Evolutionary conservation across 805 yeast genomes (phyloP).

Genomic region (Starmerella khaoyaiensis): DNA sequence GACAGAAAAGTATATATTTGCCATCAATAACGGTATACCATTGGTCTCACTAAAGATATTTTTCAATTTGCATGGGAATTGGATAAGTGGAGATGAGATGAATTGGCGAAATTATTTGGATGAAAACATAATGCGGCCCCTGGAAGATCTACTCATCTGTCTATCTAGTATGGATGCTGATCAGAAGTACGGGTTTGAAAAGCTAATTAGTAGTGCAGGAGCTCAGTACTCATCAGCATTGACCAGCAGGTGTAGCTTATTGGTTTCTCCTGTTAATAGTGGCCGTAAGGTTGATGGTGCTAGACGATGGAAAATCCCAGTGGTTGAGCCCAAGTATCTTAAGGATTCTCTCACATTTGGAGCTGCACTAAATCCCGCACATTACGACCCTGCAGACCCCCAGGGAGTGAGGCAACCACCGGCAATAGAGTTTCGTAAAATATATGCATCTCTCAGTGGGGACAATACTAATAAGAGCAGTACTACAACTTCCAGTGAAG

Average conservation of each 20-base stretch:
- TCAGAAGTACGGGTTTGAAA: conserved; percentile 20
- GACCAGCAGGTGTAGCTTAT: conserved; percentile 22
- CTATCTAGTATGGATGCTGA: conserved; percentile 29
- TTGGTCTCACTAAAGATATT: conserved; percentile 42
- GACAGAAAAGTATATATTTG: conserved; percentile 43
- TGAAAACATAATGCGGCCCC: conserved; percentile 20
- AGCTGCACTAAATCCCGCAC: conserved; percentile 31
- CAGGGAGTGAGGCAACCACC: conserved; percentile 11
- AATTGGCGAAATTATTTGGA: conserved; percentile 22
- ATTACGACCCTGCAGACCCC: conserved; percentile 21
- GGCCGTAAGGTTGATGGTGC: conserved; percentile 33
- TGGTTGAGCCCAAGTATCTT: conserved; percentile 37
- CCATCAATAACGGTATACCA: conserved; percentile 40
- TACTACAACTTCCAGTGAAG: background rate
- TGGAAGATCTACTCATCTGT: conserved; percentile 29
- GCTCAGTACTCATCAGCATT: conserved; percentile 26
- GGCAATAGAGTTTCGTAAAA: background rate
- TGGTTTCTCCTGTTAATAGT: conserved; percentile 23
- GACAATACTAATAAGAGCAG: background rate
- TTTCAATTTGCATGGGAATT: conserved; percentile 34
- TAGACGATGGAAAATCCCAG: conserved; percentile 29
- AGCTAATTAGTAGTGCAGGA: conserved; percentile 26
- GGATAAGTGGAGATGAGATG: conserved; percentile 38
- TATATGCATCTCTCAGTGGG: background rate
- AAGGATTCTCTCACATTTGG: conserved; percentile 31